These are phyloP conservation scores for Silene conica DNA, from an alignment of 148 eudicot species.

Conservation along the genomic window DNA sequence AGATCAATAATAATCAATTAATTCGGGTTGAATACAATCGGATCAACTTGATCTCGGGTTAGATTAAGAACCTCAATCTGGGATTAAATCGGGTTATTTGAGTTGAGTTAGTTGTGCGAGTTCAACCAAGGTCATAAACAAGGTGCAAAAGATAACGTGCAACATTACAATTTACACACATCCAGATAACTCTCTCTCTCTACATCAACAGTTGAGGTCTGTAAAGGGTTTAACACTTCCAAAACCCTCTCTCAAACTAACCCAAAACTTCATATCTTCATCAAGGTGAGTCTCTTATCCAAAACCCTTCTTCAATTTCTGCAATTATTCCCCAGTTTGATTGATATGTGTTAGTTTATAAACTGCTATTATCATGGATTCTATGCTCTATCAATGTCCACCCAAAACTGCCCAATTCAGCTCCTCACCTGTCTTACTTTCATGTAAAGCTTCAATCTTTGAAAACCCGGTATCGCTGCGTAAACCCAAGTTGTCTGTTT, in stretches of 20 bases:
- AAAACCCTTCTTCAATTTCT: conserved; percentile 5
- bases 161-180: background rate
- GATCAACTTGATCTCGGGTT: too few relatives aligned
- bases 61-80: too few relatives aligned
- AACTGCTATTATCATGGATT: conserved; percentile 38
- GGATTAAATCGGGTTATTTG: too few relatives aligned
- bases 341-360: conserved; percentile 9
- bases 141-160: background rate
- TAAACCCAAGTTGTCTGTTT: conserved; percentile 29
- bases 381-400: conserved; percentile 37
- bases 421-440: conserved; percentile 46
- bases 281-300: conserved; percentile 18
- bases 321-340: background rate
- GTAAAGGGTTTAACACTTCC: conserved; percentile 23
- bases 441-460: conserved; percentile 30
- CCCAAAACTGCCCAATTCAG: conserved; percentile 39
- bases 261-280: background rate
- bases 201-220: background rate
- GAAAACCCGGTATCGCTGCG: conserved; percentile 8
- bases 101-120: too few relatives aligned
- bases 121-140: too few relatives aligned
- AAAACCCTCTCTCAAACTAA: conserved; percentile 20
- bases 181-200: conserved; percentile 13
- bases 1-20: too few relatives aligned
- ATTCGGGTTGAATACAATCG: too few relatives aligned